Evolutionary conservation across 2,329 filamentous ascomycete genomes (phyloP), one percentile per base, ranked within the genome.

Genomic region (Pestalotiopsis sp.): DNA sequence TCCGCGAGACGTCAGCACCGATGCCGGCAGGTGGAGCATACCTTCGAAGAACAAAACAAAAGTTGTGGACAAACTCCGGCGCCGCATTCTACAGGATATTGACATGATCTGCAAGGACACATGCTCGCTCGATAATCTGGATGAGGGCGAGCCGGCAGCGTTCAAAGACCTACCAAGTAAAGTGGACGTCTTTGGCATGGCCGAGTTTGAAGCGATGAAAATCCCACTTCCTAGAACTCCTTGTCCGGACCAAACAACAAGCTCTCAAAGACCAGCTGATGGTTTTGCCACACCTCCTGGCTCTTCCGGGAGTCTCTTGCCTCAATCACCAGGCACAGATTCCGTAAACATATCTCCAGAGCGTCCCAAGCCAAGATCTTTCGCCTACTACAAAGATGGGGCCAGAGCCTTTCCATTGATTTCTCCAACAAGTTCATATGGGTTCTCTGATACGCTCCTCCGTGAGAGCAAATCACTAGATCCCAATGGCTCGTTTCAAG

Each of bases 41-140:
- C 75, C 77, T 13, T 74, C 72, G 7, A 79, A 82, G 41, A 75
- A 82, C 13, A 81, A 83, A 68, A 77, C 79, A 58, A 78, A 81
- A 45, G 75, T 86, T 6, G 72, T 85, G 6, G 76, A 79, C 2
- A 79, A 78, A 7, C 78, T 88, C 27, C 82, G 80, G 68, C 76
- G 81, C 12, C 83, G 84, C 23, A 84, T 88, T 58, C 80, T 84
- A 49, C 75, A 77, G 9, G 86, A 87, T 67, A 81, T 88, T 25
- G 80, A 83, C 56, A 82, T 82, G 75, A 76, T 87, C 20, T 86
- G 84, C 72, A 84, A 81, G 70, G 86, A 88, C 70, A 87, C 86
- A 1, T 84, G 84, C 70, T 80, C 80, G 14, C 78, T 87, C 20
- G 79, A 81, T 49, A 78, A 80, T 66, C 73, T 77, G 27, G 75